Conservation (phyloP, 2,329 filamentous ascomycete species). For the Alternaria tenuissima region DNA sequence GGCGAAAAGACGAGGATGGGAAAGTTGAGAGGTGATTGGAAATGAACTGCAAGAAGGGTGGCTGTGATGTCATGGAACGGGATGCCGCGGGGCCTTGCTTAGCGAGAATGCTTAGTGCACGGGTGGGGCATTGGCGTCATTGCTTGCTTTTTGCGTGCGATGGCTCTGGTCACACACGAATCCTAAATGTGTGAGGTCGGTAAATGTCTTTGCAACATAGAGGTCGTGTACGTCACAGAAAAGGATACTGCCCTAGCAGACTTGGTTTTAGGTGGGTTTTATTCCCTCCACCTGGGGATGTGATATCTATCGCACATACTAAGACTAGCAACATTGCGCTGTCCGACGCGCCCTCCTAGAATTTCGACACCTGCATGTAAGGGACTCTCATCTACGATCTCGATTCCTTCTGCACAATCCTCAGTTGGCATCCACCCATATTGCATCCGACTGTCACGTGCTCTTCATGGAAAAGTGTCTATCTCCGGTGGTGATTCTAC, state of each 20-base stretch:
- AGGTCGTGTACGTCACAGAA: neutral
- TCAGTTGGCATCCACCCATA: neutral
- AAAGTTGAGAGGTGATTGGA: slow-evolving; percentile 6
- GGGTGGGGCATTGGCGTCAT: slow-evolving; percentile 15
- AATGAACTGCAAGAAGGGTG: neutral
- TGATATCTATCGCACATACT: too few species aligned
- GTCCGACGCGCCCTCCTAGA: neutral
- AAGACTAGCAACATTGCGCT: neutral
- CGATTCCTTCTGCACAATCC: neutral
- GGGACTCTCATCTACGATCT: neutral
- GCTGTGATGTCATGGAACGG: slow-evolving; percentile 7
- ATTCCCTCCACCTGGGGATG: too few species aligned
- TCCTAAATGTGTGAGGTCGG: neutral
- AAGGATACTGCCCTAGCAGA: neutral
- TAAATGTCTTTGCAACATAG: neutral
- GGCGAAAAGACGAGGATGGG: slow-evolving; percentile 3
- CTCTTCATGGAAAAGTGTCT: neutral
- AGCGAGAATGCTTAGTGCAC: slow-evolving; percentile 11
- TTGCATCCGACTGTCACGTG: neutral
- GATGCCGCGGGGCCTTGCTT: slow-evolving; percentile 1
- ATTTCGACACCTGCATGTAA: neutral
- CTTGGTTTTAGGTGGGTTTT: neutral
- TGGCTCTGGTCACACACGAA: neutral
- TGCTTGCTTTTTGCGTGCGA: neutral
- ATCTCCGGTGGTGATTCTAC: neutral